Conservation (phyloP, 805 yeast species). For the Candida nemodendra region DNA sequence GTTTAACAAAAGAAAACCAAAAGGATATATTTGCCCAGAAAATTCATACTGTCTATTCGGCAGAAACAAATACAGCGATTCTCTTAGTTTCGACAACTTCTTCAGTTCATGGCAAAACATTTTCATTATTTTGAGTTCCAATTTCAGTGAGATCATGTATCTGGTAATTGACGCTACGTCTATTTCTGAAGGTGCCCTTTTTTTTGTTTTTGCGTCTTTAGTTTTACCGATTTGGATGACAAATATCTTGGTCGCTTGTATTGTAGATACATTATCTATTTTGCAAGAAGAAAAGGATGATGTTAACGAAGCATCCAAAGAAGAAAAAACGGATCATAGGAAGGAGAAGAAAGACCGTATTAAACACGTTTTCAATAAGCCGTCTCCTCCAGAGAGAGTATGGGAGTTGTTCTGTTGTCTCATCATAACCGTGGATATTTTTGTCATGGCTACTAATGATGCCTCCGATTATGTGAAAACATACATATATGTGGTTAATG, state of each 20-base stretch:
- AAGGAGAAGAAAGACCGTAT: background rate
- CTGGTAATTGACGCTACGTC: constrained; percentile 73
- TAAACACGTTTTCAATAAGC: background rate
- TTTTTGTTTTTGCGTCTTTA: constrained; percentile 64
- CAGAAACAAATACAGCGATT: constrained; percentile 62
- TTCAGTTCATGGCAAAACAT: constrained; percentile 75
- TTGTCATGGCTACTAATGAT: constrained; percentile 45
- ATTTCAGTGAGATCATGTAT: constrained; percentile 83
- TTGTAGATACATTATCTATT: constrained; percentile 67
- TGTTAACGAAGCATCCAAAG: background rate
- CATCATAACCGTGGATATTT: constrained; percentile 40
- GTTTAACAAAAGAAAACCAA: constrained; percentile 37
- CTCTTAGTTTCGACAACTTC: constrained; percentile 75
- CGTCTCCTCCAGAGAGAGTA: background rate
- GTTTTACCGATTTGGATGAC: constrained; percentile 77
- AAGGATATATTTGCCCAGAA: constrained; percentile 76
- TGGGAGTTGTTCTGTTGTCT: constrained; percentile 30
- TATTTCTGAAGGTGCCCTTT: constrained; percentile 57
- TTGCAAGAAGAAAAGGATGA: constrained; percentile 43
- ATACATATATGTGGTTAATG: constrained; percentile 40
- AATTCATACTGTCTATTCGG: constrained; percentile 64
- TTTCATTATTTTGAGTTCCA: constrained; percentile 76
- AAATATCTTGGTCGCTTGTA: constrained; percentile 75
- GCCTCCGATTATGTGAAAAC: constrained; percentile 30
- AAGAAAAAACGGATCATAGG: background rate